Evolutionary conservation across 2,329 filamentous ascomycete species (phyloP).

Genomic region (Trichophyton schoenleinii): DNA sequence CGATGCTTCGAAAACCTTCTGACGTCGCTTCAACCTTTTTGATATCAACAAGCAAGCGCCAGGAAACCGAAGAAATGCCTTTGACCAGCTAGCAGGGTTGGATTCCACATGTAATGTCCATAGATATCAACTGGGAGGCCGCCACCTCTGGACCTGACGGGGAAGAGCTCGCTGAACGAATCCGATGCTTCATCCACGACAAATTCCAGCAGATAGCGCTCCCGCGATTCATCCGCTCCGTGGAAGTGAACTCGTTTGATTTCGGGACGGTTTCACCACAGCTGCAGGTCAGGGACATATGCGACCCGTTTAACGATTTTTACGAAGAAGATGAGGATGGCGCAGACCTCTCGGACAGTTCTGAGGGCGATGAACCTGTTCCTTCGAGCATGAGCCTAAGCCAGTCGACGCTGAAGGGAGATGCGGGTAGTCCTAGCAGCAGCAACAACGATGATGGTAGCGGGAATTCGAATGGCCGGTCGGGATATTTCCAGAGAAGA

Average conservation of each 20-base stretch:
- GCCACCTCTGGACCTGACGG: conserved; percentile 84
- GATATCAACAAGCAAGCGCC: neutral
- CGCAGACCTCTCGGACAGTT: conserved; percentile 32
- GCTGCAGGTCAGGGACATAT: conserved; percentile 91
- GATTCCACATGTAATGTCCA: conserved; percentile 57
- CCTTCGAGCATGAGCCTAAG: neutral
- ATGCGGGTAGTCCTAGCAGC: neutral
- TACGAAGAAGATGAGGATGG: conserved; percentile 64
- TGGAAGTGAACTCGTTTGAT: conserved; percentile 85
- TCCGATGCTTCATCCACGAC: conserved; percentile 86
- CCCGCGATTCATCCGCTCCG: conserved; percentile 91
- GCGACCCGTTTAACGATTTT: conserved; percentile 88
- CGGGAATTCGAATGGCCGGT: neutral
- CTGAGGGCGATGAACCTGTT: conserved; percentile 18
- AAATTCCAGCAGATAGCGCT: conserved; percentile 87
- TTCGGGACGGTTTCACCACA: conserved; percentile 75
- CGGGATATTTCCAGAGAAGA: conserved; percentile 17
- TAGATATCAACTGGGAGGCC: conserved; percentile 93
- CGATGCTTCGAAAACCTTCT: neutral
- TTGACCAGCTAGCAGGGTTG: neutral
- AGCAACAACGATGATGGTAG: neutral
- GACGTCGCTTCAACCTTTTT: neutral
- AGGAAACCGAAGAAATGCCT: neutral
- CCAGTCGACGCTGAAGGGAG: conserved; percentile 1
- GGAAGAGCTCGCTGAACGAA: conserved; percentile 65